Evolutionary conservation across 192 early-diverging fungal genomes (phyloP).

Genomic region (Phycomyces nitens): DNA sequence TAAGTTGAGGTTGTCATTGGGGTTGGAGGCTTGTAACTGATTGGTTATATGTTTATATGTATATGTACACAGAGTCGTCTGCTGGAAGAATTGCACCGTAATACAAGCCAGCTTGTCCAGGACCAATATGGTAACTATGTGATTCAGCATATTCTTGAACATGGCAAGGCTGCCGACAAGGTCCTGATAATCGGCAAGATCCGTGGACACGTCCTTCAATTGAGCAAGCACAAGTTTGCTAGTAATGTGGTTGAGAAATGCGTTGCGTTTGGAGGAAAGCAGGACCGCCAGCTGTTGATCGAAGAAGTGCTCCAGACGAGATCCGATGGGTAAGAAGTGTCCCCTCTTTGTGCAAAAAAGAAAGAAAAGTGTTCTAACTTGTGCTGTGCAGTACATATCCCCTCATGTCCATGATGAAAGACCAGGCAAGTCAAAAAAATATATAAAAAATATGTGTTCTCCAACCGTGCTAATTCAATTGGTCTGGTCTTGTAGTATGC

Average conservation of each 20-base stretch:
- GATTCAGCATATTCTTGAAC: slow-evolving; percentile 96
- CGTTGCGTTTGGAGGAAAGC: slow-evolving; percentile 84
- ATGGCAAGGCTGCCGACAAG: slow-evolving; percentile 85
- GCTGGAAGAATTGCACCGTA: slow-evolving; percentile 91
- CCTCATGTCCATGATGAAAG: slow-evolving; percentile 96
- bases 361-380: too few relatives aligned
- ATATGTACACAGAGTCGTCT: slow-evolving; percentile 58
- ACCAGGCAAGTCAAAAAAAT: slow-evolving; percentile 52
- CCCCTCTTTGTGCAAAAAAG: too few relatives aligned
- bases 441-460: too few relatives aligned
- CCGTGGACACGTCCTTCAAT: slow-evolving; percentile 81
- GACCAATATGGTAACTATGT: slow-evolving; percentile 99
- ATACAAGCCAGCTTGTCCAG: slow-evolving; percentile 89
- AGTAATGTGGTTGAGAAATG: slow-evolving; percentile 98
- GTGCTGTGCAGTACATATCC: slow-evolving; percentile 67
- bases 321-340: slow-evolving; percentile 66
- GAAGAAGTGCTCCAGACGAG: slow-evolving; percentile 87
- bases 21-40: neutral
- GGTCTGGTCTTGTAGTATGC: slow-evolving; percentile 78
- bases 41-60: neutral
- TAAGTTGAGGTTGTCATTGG: too few relatives aligned
- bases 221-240: slow-evolving; percentile 99
- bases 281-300: slow-evolving; percentile 82
- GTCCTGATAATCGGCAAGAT: slow-evolving; percentile 82
- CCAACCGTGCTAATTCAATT: too few relatives aligned